Percentiles rank a stretch among this genome's conserved stretches.
Conservation (phyloP, 768 basidiomycete genomes). For the Leccinum olivaceopallidum region DNA sequence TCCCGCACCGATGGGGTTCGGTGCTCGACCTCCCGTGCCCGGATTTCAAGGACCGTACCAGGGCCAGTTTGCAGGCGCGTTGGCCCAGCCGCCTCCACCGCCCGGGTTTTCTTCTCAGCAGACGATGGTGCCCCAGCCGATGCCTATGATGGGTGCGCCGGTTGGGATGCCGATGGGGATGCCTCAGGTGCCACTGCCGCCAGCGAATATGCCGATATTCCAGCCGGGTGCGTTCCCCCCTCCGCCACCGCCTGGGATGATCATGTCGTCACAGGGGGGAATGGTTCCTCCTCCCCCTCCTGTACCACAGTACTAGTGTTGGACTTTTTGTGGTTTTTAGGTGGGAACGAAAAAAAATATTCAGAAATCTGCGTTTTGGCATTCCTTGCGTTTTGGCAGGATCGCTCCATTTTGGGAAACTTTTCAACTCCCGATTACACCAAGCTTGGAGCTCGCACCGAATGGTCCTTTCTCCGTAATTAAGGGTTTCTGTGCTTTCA, state of each 20-base stretch:
- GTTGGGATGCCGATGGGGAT: constrained; percentile 33
- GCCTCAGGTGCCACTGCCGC: constrained; percentile 34
- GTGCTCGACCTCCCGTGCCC: background rate
- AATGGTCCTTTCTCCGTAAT: too few species aligned
- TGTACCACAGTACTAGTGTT: constrained; percentile 32
- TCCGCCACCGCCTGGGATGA: constrained; percentile 67
- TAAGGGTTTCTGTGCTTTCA: too few species aligned
- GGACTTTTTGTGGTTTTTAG: background rate
- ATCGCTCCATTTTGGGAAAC: too few species aligned
- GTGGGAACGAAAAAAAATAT: too few species aligned
- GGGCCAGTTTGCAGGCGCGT: constrained; percentile 91
- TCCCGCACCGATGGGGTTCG: constrained; percentile 68
- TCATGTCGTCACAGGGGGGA: constrained; percentile 34
- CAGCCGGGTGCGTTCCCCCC: constrained; percentile 47
- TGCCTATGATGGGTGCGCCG: constrained; percentile 35
- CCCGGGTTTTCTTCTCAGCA: constrained; percentile 43
- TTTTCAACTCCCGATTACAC: too few species aligned
- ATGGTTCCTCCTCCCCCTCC: constrained; percentile 49
- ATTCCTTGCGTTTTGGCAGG: too few species aligned
- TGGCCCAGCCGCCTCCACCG: constrained; percentile 69
- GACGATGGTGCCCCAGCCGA: constrained; percentile 18
- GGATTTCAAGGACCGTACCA: constrained; percentile 72
- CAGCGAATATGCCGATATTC: constrained; percentile 46
- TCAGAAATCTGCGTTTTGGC: too few species aligned
- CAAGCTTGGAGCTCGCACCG: too few species aligned